Evolutionary conservation across 192 early-diverging fungal species (phyloP).

Genomic region (Funneliformis geosporum): DNA sequence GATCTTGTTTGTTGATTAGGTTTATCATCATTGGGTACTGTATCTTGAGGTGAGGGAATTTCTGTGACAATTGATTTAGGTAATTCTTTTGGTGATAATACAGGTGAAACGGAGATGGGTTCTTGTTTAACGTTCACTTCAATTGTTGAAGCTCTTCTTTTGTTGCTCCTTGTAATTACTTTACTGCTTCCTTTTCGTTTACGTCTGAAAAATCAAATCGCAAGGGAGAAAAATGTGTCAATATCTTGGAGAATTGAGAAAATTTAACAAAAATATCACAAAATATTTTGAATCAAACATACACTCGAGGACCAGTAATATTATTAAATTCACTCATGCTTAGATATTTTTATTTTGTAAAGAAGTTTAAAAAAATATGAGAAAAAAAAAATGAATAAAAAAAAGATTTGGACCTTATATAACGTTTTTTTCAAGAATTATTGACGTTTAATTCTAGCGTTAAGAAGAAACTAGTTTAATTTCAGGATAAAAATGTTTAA

Average conservation of each 20-base stretch:
- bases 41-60: background rate
- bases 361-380: background rate
- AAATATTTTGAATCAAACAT: background rate
- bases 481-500: too few relatives aligned
- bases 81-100: background rate
- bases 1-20: background rate
- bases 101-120: background rate
- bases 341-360: background rate
- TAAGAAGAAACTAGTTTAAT: too few relatives aligned
- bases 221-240: background rate
- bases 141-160: background rate
- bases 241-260: background rate
- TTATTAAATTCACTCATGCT: background rate
- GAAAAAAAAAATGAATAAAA: background rate
- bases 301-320: background rate
- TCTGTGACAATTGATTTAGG: background rate
- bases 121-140: background rate
- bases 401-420: background rate
- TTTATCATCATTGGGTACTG: background rate
- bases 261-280: background rate
- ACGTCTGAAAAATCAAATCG: background rate
- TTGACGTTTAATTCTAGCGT: too few relatives aligned
- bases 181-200: background rate
- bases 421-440: too few relatives aligned
- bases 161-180: background rate